Base-by-base conservation (phyloP, 139 green algal species). In the Chlorella sp. region DNA sequence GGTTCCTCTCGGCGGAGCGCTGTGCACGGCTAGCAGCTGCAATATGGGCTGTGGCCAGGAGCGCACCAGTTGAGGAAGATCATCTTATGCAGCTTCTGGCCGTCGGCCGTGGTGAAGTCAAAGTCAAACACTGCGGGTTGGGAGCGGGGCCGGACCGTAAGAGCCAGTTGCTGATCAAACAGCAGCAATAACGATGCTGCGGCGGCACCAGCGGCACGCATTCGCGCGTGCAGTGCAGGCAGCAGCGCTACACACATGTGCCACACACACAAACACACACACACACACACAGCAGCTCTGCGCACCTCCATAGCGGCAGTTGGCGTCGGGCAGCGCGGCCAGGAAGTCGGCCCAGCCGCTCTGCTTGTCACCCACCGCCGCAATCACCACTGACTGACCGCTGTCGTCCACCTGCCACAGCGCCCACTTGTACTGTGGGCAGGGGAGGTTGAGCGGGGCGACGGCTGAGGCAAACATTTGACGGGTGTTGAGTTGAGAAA, bases 231-330 rank as follows among this genome's bases (percentile, higher is more conserved):
- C n/a, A n/a, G n/a, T n/a, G n/a, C n/a, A n/a, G n/a, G n/a, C n/a
- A n/a, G n/a, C n/a, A n/a, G n/a, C n/a, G n/a, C n/a, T n/a, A n/a
- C n/a, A n/a, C n/a, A n/a, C n/a, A n/a, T n/a, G n/a, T n/a, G n/a
- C n/a, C n/a, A n/a, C n/a, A n/a, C n/a, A n/a, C n/a, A n/a, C n/a
- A n/a, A n/a, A n/a, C n/a, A n/a, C n/a, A n/a, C n/a, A n/a, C n/a
- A n/a, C n/a, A n/a, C n/a, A n/a, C n/a, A n/a, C n/a, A n/a, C n/a
- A n/a, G n/a, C n/a, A n/a, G n/a, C n/a, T n/a, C n/a, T n/a, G n/a
- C n/a, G n/a, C 82, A 97, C 94, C 92, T 91, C 83, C 95, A 80
- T 97, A 98, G 81, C 94, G 86, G 88, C 94, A 97, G 80, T 97
- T 86, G 56, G 67, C 80, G 39, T 93, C 87, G 1, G 94, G 94